Conservation (phyloP, 2,329 filamentous ascomycete species). For the Geosmithia flava region DNA sequence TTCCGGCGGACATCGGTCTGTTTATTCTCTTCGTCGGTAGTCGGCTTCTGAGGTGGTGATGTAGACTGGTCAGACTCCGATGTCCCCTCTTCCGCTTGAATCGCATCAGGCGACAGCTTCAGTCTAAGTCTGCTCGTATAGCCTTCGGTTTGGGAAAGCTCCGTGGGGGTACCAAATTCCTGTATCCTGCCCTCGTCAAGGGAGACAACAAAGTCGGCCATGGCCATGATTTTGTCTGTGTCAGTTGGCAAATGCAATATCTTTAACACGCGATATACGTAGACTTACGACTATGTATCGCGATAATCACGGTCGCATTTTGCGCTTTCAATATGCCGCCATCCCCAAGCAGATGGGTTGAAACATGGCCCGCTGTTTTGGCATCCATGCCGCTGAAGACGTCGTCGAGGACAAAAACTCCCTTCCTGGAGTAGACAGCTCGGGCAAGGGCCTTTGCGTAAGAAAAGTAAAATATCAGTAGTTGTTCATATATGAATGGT, state of each 20-base stretch:
- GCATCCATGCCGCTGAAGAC: slow-evolving; percentile 26
- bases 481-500: no score
- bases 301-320: slow-evolving; percentile 15
- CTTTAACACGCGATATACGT: no score
- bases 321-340: slow-evolving; percentile 19
- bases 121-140: slow-evolving; percentile 24
- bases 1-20: slow-evolving; percentile 4
- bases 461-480: no score
- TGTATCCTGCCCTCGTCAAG: slow-evolving; percentile 21
- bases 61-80: no score
- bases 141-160: slow-evolving; percentile 19
- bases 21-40: no score
- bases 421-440: slow-evolving; percentile 25
- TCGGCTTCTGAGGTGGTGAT: no score
- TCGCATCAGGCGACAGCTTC: slow-evolving; percentile 19
- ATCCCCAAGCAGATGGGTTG: slow-evolving; percentile 21
- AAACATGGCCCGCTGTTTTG: slow-evolving; percentile 26
- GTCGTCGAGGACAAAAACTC: slow-evolving; percentile 23
- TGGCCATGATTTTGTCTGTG: neutral
- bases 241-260: no score
- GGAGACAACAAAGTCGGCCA: slow-evolving; percentile 12
- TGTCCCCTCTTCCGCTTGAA: no score
- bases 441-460: slow-evolving; percentile 33
- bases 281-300: slow-evolving; percentile 9
- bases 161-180: no score